Evolutionary conservation across 805 yeast species (phyloP).

Genomic region (Pichia californica): DNA sequence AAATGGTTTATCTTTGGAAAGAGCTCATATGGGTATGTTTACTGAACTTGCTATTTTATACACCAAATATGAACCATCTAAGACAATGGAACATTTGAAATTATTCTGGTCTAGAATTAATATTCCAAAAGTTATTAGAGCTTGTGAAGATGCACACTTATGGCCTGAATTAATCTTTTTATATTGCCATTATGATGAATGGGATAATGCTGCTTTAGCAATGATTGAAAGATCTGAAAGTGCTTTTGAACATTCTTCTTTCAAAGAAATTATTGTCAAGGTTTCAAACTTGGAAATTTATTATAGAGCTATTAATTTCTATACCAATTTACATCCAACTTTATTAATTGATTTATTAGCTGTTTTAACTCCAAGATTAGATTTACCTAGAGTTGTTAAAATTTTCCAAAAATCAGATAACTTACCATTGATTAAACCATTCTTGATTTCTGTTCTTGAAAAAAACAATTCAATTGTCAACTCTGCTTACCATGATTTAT

Average conservation of each 20-base stretch:
- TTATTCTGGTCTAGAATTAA: conserved; percentile 97
- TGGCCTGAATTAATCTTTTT: conserved; percentile 96
- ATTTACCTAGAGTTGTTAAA: conserved; percentile 89
- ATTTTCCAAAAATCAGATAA: conserved; percentile 94
- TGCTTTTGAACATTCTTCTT: conserved; percentile 88
- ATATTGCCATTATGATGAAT: conserved; percentile 97
- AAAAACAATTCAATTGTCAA: conserved; percentile 90
- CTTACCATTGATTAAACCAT: conserved; percentile 92
- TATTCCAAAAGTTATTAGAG: conserved; percentile 93
- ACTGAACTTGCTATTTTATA: conserved; percentile 90
- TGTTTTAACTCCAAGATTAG: conserved; percentile 82
- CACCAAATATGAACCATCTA: conserved; percentile 83
- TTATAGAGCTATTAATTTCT: conserved; percentile 94
- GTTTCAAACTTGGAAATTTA: conserved; percentile 94
- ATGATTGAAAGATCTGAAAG: conserved; percentile 93
- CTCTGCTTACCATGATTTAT: conserved; percentile 88
- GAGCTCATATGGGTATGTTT: conserved; percentile 99
- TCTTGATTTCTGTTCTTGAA: conserved; percentile 82
- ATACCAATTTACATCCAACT: conserved; percentile 87
- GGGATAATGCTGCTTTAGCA: conserved; percentile 96
- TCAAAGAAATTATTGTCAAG: conserved; percentile 91
- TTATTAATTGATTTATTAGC: conserved; percentile 80
- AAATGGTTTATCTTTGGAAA: conserved; percentile 91
- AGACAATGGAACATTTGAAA: conserved; percentile 93
- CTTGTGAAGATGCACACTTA: conserved; percentile 87